Base-by-base conservation (phyloP, 192 early-diverging fungal species). In the Umbelopsis sp. region DNA sequence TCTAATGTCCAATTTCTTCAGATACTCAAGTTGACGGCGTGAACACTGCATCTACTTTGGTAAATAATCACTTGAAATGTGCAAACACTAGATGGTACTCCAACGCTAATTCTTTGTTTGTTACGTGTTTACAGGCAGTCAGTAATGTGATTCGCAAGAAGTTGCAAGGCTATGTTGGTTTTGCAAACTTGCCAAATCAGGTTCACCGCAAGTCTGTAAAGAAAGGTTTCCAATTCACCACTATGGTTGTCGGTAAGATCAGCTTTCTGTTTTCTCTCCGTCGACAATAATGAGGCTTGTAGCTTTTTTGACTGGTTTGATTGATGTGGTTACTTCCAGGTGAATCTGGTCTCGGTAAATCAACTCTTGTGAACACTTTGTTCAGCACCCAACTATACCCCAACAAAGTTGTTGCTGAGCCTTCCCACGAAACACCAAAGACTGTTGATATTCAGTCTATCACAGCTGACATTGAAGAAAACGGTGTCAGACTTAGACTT, bases 281-380 rank as follows among this genome's bases (percentile, higher is more conserved):
- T 32, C 20, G 20, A 6, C 34, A 65, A 26, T 25, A 31, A 73
- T 32, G 14, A 56, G 49, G 62, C 10, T 24, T 25, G 21, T n/a
- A 6, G 14, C 50, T 41, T 54, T 17, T 22, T 41, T n/a, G n/a
- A 22, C 4, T 54, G 47, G 12, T 44, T 12, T 49, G 20, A 17
- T 16, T 49, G 47, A 26, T 7, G 34, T 2, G 4, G 3, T 36
- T 70, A n/a, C 26, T 67, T 56, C 20, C 3, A 94, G 92, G 96
- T 50, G 94, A 95, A 75, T 93, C 96, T 45, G 97, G 97, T 31
- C 85, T 98, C 26, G 97, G 97, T 68, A 99, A 99, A 88, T 95
- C 94, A 20, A 99, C 97, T 17, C 84, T 99, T 26, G 93, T 98
- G 82, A 99, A 99, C 88, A 99, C 97, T 32, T 78, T 99, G 54